Percentiles rank a stretch among this genome's conserved stretches.
phyloP scores from a whole-genome alignment of 2,329 filamentous ascomycete species.

The Ascosphaera apis region DNA sequence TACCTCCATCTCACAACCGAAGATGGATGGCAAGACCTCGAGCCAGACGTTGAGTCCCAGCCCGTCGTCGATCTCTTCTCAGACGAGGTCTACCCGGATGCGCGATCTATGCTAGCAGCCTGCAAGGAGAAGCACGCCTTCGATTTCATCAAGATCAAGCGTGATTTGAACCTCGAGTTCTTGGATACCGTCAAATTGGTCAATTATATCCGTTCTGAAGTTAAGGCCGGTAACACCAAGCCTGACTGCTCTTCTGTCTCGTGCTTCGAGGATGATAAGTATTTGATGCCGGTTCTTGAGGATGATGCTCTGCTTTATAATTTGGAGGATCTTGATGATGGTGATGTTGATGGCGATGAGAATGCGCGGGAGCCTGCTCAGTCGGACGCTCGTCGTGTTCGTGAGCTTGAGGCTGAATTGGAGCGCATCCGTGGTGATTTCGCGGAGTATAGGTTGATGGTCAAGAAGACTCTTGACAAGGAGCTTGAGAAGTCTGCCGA shows the following conservation, averaged over 20 bases:
- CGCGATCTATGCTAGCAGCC: slow-evolving; percentile 41
- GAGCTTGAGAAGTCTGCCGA: slow-evolving; percentile 27
- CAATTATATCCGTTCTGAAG: slow-evolving; percentile 36
- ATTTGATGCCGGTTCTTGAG: slow-evolving; percentile 61
- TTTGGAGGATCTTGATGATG: slow-evolving; percentile 49
- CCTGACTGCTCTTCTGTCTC: slow-evolving; percentile 36
- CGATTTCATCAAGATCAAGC: slow-evolving; percentile 39
- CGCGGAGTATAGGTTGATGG: slow-evolving; percentile 39
- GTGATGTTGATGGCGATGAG: slow-evolving; percentile 9
- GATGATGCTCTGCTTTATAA: slow-evolving; percentile 78
- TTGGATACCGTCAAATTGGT: slow-evolving; percentile 51
- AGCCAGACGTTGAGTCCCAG: slow-evolving; percentile 38
- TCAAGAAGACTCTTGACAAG: slow-evolving; percentile 42
- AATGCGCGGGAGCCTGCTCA: slow-evolving; percentile 4
- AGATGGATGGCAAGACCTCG: slow-evolving; percentile 34
- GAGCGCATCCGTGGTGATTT: slow-evolving; percentile 38
- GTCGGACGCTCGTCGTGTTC: slow-evolving; percentile 19
- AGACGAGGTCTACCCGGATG: slow-evolving; percentile 39
- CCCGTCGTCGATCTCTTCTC: slow-evolving; percentile 46
- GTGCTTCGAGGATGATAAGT: slow-evolving; percentile 54
- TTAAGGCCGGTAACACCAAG: slow-evolving; percentile 20
- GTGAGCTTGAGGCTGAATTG: slow-evolving; percentile 38
- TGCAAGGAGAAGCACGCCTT: slow-evolving; percentile 44
- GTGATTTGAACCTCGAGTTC: slow-evolving; percentile 41
- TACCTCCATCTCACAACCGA: slow-evolving; percentile 23